Evolutionary conservation across 1,139 yeast species (phyloP).

Genomic region (Candida dubliniensis): DNA sequence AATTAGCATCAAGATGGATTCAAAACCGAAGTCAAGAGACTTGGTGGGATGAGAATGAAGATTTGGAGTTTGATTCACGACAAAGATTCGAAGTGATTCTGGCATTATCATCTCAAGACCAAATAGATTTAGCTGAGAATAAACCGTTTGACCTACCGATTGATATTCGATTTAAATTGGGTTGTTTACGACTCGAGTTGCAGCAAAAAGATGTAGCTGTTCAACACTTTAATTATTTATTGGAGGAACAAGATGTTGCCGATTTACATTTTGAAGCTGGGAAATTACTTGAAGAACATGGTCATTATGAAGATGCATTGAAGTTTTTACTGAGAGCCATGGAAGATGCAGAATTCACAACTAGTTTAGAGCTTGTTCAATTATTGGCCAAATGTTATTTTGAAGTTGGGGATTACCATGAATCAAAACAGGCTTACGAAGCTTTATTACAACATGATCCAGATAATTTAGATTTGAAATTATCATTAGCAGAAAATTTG

Average conservation of each 20-base stretch:
- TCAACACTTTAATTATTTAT: slow-evolving; percentile 56
- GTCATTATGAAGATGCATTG: slow-evolving; percentile 71
- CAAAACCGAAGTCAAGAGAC: slow-evolving; percentile 67
- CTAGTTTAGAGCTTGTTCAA: slow-evolving; percentile 51
- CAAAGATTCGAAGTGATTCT: slow-evolving; percentile 49
- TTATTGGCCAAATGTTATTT: slow-evolving; percentile 77
- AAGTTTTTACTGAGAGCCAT: slow-evolving; percentile 58
- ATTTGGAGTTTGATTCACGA: slow-evolving; percentile 69
- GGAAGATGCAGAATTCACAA: slow-evolving; percentile 27
- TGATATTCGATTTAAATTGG: slow-evolving; percentile 82
- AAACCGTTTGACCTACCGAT: slow-evolving; percentile 62
- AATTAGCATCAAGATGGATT: slow-evolving; percentile 80
- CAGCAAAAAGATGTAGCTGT: slow-evolving; percentile 71
- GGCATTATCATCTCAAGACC: slow-evolving; percentile 12
- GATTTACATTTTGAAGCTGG: slow-evolving; percentile 84
- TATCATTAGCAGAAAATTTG: slow-evolving; percentile 80
- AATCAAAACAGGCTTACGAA: slow-evolving; percentile 67
- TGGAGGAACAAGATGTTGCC: slow-evolving; percentile 60
- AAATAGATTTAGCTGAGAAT: slow-evolving; percentile 26
- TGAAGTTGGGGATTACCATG: slow-evolving; percentile 66
- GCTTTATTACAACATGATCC: slow-evolving; percentile 60
- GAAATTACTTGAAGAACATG: slow-evolving; percentile 64
- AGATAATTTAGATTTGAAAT: slow-evolving; percentile 66
- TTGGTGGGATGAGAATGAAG: slow-evolving; percentile 82
- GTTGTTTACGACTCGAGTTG: slow-evolving; percentile 66